A percentile compares a stretch with the other conserved stretches of the same genome.
These are phyloP conservation scores for Nyssa sinensis DNA, from an alignment of 148 eudicot species.

Conservation along the genomic window DNA sequence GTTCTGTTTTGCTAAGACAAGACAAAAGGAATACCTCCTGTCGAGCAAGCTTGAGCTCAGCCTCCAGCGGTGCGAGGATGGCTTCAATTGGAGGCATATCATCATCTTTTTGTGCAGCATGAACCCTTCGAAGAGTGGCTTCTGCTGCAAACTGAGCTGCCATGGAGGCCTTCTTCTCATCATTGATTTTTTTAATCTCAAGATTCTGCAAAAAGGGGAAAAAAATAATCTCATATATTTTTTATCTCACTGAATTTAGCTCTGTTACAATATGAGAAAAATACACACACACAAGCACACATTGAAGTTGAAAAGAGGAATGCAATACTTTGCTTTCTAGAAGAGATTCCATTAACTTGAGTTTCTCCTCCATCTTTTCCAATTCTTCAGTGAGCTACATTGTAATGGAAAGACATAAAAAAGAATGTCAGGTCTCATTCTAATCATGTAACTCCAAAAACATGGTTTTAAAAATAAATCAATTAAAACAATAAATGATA, in stretches of 20 bases:
- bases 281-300: too few relatives aligned
- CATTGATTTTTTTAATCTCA: conserved; percentile 69
- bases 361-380: conserved; percentile 61
- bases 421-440: conserved; percentile 9
- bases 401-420: neutral
- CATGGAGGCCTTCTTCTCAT: conserved; percentile 75
- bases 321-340: conserved; percentile 57
- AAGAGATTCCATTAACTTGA: conserved; percentile 63
- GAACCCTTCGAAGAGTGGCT: conserved; percentile 72
- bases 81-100: conserved; percentile 84
- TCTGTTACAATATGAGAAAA: neutral
- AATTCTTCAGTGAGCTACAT: conserved; percentile 64
- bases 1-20: neutral
- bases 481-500: neutral
- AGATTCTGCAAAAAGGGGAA: conserved; percentile 52
- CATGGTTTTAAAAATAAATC: neutral
- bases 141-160: conserved; percentile 83
- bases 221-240: conserved; percentile 4
- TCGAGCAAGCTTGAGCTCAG: conserved; percentile 70
- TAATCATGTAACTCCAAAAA: conserved; percentile 1
- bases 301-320: neutral
- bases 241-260: neutral
- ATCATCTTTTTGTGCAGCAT: conserved; percentile 76
- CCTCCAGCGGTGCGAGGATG: conserved; percentile 69
- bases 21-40: conserved; percentile 44